phyloP scores from a whole-genome alignment of 148 eudicot species.

The Polygonum maritimum region DNA sequence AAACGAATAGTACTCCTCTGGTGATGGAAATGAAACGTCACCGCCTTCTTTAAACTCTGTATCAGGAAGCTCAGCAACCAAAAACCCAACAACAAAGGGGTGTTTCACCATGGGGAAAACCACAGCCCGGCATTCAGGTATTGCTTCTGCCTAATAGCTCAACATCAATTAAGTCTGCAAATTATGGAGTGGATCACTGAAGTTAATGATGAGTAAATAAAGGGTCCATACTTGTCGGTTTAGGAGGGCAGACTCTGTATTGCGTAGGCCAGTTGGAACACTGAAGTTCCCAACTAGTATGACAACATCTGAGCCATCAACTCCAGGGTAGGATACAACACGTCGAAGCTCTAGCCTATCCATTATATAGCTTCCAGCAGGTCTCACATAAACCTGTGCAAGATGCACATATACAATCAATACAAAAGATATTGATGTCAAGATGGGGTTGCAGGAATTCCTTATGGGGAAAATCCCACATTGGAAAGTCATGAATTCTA shows the following conservation, averaged over 20 bases:
- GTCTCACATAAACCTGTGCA: conserved; percentile 86
- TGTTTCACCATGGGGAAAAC: conserved; percentile 94
- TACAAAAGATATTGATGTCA: not conserved
- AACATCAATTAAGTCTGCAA: conserved; percentile 23
- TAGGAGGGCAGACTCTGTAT: conserved; percentile 79
- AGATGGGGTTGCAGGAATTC: too few relatives aligned
- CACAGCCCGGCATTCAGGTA: conserved; percentile 74
- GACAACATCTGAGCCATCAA: conserved; percentile 52
- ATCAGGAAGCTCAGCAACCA: conserved; percentile 89
- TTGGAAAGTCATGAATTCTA: too few relatives aligned
- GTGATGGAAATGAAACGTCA: conserved; percentile 26
- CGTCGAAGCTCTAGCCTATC: conserved; percentile 83
- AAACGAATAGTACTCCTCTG: conserved; percentile 38
- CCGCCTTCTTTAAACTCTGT: conserved; percentile 30
- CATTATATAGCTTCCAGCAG: conserved; percentile 99
- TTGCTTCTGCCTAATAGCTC: conserved; percentile 56
- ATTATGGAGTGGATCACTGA: not conserved
- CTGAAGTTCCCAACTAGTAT: conserved; percentile 64
- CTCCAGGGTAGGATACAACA: conserved; percentile 55
- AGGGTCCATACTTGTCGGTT: conserved; percentile 46
- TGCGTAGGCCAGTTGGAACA: conserved; percentile 77
- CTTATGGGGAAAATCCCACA: too few relatives aligned
- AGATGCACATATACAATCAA: not conserved
- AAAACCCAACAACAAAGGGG: conserved; percentile 94
- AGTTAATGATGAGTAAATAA: not conserved